Base-by-base conservation (phyloP, 2,329 filamentous ascomycete genomes). In the Hypoxylon sp. region DNA sequence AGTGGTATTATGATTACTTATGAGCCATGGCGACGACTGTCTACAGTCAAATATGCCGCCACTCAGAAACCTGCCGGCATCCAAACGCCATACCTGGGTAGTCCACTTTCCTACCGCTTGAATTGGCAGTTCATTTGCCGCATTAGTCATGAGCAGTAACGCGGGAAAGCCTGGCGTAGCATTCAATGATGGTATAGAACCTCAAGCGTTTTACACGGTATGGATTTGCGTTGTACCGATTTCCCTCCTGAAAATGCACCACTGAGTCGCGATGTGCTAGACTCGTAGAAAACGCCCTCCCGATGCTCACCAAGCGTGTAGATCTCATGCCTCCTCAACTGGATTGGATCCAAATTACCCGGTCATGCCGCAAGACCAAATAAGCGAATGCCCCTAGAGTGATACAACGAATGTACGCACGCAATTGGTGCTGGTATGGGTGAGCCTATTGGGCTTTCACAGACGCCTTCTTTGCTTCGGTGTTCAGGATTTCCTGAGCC, bases 401-500 rank as follows among this genome's bases (percentile, higher is more conserved):
- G 47, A 62, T 69, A 70, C 66, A 70, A 24, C 55, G 61, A 64
- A 64, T 56, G 61, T 54, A 11, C 38, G 46, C 52, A 49, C 51
- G 15, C 46, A 61, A 54, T 17, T 7, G 29, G 52, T 47, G 58
- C 50, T 26, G 24, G 31, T 49, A 17, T 42, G 52, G 37, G 17
- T 15, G 9, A 9, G n/a, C 47, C 54, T 64, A 71, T 46, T 70
- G 68, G 26, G 70, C 65, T 55, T 72, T 71, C 20, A 55, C 63
- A 8, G 69, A 68, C 24, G 49, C 50, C 29, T 70, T 70, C 53
- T 78, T 63, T 76, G 79, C 29, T 83, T 83, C 69, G 85, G 86
- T 64, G 79, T 68, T 60, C 4, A 71, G 11, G 41, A 59, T 60
- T 63, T 76, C 78, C 40, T 74, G 75, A 8, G 75, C 75, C 27